A percentile compares a stretch with the other conserved stretches of the same genome.
Evolutionary conservation across 75 land plant species (phyloP).

Genomic region (Sequoia sempervirens): DNA sequence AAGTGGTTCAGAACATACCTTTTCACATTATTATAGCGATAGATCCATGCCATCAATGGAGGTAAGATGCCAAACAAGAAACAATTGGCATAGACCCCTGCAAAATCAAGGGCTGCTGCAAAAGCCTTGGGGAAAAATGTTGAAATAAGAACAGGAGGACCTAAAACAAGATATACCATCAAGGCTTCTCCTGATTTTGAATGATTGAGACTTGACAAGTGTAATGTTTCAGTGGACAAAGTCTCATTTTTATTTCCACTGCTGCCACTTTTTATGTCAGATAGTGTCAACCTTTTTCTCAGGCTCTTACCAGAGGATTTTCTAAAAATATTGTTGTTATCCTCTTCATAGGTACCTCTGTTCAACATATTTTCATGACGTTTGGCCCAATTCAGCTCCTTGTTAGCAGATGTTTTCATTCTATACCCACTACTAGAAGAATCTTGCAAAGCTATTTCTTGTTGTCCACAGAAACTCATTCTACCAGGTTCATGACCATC

Average conservation of each 20-base stretch:
- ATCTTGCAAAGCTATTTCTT: not conserved
- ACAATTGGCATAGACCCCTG: slow-evolving; percentile 44
- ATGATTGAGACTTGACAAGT: no score
- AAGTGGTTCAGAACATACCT: no score
- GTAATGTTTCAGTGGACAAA: no score
- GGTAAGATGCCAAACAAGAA: no score
- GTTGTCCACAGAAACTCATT: no score
- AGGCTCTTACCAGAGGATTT: not conserved
- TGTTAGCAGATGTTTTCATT: not conserved
- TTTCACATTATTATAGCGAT: not conserved
- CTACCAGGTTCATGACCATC: not conserved
- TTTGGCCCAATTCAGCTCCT: not conserved
- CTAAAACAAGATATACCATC: slow-evolving; percentile 33
- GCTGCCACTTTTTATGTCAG: not conserved
- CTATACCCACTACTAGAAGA: no score
- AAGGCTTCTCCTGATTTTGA: not conserved
- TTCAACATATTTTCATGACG: not conserved
- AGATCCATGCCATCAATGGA: no score
- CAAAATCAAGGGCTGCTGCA: slow-evolving; percentile 61
- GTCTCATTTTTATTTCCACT: not conserved
- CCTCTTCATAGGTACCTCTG: not conserved
- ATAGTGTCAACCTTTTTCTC: not conserved
- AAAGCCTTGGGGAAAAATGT: slow-evolving; percentile 46
- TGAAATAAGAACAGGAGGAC: slow-evolving; percentile 43
- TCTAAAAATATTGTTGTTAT: not conserved